Percentiles rank a stretch among this genome's conserved stretches.
These are phyloP conservation scores for Phytophthora hybrid DNA, from an alignment of 352 stramenopile genomes.

Conservation along the genomic window DNA sequence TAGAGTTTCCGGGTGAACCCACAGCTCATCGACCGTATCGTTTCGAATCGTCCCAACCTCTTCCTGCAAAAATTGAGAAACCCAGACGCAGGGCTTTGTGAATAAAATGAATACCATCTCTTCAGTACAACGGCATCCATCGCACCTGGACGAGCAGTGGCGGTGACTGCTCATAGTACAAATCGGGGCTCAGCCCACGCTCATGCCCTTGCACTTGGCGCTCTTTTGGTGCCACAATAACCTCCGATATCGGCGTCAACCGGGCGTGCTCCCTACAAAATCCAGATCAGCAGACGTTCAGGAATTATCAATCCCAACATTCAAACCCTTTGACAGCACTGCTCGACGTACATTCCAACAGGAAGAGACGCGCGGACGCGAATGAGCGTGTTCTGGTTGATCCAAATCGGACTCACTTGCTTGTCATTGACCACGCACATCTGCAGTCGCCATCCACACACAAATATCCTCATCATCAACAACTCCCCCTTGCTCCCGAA, in stretches of 20 bases:
- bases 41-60: slow-evolving; percentile 31
- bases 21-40: slow-evolving; percentile 63
- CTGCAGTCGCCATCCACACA: slow-evolving; percentile 32
- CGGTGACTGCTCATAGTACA: slow-evolving; percentile 73
- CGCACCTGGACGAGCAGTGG: slow-evolving; percentile 59
- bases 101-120: neutral
- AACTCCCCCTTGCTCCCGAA: too few species aligned
- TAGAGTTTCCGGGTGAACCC: slow-evolving; percentile 70
- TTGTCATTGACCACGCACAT: slow-evolving; percentile 91
- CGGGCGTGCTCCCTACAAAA: slow-evolving; percentile 69
- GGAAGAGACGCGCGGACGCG: slow-evolving; percentile 67
- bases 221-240: slow-evolving; percentile 83
- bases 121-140: neutral
- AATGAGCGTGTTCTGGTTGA: slow-evolving; percentile 84
- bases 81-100: neutral
- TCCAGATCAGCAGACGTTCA: neutral
- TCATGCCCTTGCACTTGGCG: slow-evolving; percentile 41
- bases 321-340: neutral
- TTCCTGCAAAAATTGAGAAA: slow-evolving; percentile 20
- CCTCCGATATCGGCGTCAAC: slow-evolving; percentile 72
- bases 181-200: slow-evolving; percentile 50
- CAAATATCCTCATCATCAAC: neutral
- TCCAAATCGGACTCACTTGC: slow-evolving; percentile 84
- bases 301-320: neutral
- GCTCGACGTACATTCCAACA: slow-evolving; percentile 64